Percentiles rank a stretch among this genome's conserved stretches.
Conservation (phyloP, 2,329 filamentous ascomycete genomes). For the Aspergillus glaucus region DNA sequence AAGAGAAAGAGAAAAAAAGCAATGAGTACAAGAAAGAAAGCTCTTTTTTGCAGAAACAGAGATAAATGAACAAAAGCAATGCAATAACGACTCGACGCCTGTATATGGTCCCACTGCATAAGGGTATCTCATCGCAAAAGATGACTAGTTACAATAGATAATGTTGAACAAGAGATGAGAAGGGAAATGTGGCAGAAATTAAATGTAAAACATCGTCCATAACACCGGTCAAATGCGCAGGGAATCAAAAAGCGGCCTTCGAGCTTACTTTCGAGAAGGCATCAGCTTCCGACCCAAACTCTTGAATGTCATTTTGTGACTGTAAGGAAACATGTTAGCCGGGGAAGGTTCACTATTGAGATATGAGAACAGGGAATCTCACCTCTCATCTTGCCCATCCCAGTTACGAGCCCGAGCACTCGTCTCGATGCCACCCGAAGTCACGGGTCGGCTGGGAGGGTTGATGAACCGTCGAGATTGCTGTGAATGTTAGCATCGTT, state of each 20-base stretch:
- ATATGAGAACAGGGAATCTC: too few species aligned
- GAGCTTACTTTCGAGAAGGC: conserved; percentile 16
- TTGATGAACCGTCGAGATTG: conserved; percentile 30
- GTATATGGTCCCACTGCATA: conserved; percentile 17
- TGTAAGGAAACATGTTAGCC: conserved; percentile 8
- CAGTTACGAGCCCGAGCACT: conserved; percentile 18
- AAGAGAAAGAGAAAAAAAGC: background rate
- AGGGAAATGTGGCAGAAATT: background rate
- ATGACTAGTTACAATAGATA: conserved; percentile 8
- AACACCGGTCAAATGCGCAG: background rate
- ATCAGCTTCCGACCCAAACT: conserved; percentile 33
- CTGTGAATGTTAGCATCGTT: conserved; percentile 17
- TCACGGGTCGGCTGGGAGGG: conserved; percentile 24
- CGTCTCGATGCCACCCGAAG: conserved; percentile 20
- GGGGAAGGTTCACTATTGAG: too few species aligned
- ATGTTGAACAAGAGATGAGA: conserved; percentile 2
- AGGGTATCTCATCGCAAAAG: conserved; percentile 17
- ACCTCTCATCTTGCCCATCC: conserved; percentile 26
- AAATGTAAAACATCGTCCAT: background rate
- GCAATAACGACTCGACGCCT: conserved; percentile 14
- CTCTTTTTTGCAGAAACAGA: conserved; percentile 1
- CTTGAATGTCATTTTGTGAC: conserved; percentile 29
- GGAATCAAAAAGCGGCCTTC: background rate
- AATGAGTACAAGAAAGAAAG: background rate
- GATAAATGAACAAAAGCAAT: background rate